phyloP scores from a whole-genome alignment of 257 asterid genomes.

The Leonotis leonurus region DNA sequence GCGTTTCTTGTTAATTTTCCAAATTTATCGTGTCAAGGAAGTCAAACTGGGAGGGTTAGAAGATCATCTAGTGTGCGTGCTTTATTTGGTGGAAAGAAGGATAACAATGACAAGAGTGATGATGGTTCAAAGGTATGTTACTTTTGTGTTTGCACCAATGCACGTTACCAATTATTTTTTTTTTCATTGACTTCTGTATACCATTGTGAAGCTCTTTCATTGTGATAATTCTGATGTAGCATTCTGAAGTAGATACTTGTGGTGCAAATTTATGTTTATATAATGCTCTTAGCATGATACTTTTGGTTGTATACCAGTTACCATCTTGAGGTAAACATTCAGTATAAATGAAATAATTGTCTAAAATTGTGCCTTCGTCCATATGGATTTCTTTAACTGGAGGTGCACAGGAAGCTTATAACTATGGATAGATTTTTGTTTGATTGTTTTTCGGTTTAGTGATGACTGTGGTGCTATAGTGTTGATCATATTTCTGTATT shows the following conservation, averaged over 20 bases:
- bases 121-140: conserved; percentile 56
- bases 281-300: not conserved
- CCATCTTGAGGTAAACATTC: not conserved
- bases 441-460: too few relatives aligned
- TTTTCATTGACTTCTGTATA: not conserved
- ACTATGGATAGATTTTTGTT: not conserved
- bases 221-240: not conserved
- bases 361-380: not conserved
- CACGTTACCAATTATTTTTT: not conserved
- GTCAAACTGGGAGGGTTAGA: conserved; percentile 25
- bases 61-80: conserved; percentile 50
- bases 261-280: not conserved
- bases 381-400: not conserved
- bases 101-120: conserved; percentile 46
- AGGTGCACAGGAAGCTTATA: not conserved
- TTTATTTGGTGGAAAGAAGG: conserved; percentile 81
- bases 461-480: not conserved
- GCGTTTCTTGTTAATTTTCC: conserved; percentile 20
- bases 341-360: not conserved
- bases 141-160: not conserved
- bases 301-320: not conserved
- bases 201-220: not conserved
- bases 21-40: conserved; percentile 21
- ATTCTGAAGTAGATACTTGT: not conserved
- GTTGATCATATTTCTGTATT: not conserved